These are phyloP conservation scores for Phytophthora vignae DNA, from an alignment of 352 stramenopile genomes.

Conservation along the genomic window DNA sequence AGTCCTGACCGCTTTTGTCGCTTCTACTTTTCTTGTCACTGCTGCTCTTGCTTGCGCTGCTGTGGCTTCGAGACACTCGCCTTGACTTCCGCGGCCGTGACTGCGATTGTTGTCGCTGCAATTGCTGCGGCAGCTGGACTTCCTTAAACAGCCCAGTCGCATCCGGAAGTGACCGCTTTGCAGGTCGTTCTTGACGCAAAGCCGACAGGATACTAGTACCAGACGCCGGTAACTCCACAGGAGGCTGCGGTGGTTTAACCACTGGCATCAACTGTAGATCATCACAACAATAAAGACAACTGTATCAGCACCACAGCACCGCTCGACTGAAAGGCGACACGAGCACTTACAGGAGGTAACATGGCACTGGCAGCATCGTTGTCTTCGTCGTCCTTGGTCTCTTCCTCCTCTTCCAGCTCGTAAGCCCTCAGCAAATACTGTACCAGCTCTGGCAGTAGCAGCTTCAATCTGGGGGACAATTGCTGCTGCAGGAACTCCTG, in stretches of 20 bases:
- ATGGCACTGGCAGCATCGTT: conserved; percentile 12
- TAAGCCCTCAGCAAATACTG: conserved; percentile 58
- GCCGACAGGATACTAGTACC: conserved; percentile 63
- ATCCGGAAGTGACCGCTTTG: conserved; percentile 50
- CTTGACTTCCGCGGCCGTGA: conserved; percentile 27
- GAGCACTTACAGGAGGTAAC: conserved; percentile 23
- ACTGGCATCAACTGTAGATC: conserved; percentile 21
- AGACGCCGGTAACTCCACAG: conserved; percentile 4
- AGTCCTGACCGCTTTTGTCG: conserved; percentile 10
- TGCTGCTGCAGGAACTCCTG: conserved; percentile 69
- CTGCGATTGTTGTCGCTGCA: conserved; percentile 32
- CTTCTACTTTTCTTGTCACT: conserved; percentile 3
- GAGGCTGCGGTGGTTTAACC: conserved; percentile 25
- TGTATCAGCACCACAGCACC: background rate
- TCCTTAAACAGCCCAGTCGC: conserved; percentile 56
- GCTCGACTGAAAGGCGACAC: background rate
- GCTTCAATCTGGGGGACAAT: conserved; percentile 51
- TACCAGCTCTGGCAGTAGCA: conserved; percentile 57
- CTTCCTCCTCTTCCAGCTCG: conserved; percentile 63
- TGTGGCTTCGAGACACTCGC: conserved; percentile 27
- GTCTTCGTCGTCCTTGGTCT: conserved; percentile 5
- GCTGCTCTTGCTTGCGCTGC: conserved; percentile 10
- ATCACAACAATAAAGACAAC: background rate
- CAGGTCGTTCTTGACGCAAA: conserved; percentile 61
- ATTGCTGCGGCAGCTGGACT: conserved; percentile 36